Evolutionary conservation across 371 early-diverging fungal species (phyloP).

Genomic region (Synchytrium microbalum): DNA sequence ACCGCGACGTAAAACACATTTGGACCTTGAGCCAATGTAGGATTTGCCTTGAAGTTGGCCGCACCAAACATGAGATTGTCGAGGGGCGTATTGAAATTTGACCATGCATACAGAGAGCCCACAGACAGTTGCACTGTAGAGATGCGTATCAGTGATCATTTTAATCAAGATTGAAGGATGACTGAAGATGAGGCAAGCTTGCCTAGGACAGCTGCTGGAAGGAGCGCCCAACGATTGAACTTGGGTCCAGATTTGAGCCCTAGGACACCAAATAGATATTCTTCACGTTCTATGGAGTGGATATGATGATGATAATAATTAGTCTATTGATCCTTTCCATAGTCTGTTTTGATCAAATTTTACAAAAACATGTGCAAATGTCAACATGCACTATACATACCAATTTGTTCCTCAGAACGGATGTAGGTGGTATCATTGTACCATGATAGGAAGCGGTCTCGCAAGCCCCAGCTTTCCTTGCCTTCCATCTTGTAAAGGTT

Average conservation of each 20-base stretch:
- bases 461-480: too few species aligned
- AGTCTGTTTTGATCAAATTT: too few species aligned
- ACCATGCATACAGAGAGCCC: constrained; percentile 63
- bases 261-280: not conserved
- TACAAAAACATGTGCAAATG: too few species aligned
- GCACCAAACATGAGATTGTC: not conserved
- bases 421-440: not conserved
- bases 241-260: not conserved
- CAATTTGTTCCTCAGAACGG: not conserved
- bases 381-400: not conserved
- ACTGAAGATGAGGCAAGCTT: not conserved
- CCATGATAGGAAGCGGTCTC: not conserved
- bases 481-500: too few species aligned
- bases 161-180: not conserved
- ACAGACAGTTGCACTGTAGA: constrained; percentile 37
- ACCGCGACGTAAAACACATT: constrained; percentile 55
- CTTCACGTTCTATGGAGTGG: not conserved
- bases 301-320: too few species aligned
- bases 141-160: not conserved
- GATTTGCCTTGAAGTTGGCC: not conserved
- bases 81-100: not conserved
- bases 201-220: constrained; percentile 47
- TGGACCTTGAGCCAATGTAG: not conserved
- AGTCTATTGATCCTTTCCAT: too few species aligned
- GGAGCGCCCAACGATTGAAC: constrained; percentile 47